Conservation (phyloP, 2,329 filamentous ascomycete species). For the Graphilbum sp. region DNA sequence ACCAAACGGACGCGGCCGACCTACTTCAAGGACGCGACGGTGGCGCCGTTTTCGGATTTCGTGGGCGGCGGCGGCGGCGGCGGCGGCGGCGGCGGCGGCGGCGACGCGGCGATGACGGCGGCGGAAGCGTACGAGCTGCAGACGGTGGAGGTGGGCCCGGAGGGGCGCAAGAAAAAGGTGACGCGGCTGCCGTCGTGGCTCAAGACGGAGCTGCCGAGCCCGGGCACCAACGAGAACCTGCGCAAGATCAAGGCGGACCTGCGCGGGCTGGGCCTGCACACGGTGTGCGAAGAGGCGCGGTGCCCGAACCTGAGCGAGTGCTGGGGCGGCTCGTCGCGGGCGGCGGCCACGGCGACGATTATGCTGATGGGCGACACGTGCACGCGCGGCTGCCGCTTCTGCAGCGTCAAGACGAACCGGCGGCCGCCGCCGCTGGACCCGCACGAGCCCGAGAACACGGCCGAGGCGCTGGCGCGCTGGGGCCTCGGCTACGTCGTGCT, state of each 20-base stretch:
- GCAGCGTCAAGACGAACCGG: constrained; percentile 81
- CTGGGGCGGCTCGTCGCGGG: constrained; percentile 85
- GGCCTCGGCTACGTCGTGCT: constrained; percentile 91
- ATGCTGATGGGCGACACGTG: constrained; percentile 99
- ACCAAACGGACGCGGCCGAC: constrained; percentile 20
- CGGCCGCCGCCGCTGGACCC: constrained; percentile 67
- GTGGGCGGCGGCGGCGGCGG: constrained; percentile 23
- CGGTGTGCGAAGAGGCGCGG: constrained; percentile 91
- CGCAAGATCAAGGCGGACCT: constrained; percentile 92
- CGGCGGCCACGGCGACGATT: constrained; percentile 87
- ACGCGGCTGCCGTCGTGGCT: constrained; percentile 81
- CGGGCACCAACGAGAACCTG: constrained; percentile 63
- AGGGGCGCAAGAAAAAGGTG: constrained; percentile 45
- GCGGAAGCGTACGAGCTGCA: constrained; percentile 42
- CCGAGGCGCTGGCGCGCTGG: constrained; percentile 84
- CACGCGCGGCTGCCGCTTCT: constrained; percentile 91
- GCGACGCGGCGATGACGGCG: constrained; percentile 25
- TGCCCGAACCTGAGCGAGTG: constrained; percentile 97
- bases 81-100: neutral
- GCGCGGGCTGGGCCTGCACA: constrained; percentile 76
- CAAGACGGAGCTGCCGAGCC: constrained; percentile 68
- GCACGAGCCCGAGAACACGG: constrained; percentile 92
- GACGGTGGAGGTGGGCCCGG: constrained; percentile 48
- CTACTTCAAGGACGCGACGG: constrained; percentile 42
- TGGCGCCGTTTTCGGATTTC: constrained; percentile 44